phyloP scores from a whole-genome alignment of 1,139 yeast genomes.

The Candida glucosophila region DNA sequence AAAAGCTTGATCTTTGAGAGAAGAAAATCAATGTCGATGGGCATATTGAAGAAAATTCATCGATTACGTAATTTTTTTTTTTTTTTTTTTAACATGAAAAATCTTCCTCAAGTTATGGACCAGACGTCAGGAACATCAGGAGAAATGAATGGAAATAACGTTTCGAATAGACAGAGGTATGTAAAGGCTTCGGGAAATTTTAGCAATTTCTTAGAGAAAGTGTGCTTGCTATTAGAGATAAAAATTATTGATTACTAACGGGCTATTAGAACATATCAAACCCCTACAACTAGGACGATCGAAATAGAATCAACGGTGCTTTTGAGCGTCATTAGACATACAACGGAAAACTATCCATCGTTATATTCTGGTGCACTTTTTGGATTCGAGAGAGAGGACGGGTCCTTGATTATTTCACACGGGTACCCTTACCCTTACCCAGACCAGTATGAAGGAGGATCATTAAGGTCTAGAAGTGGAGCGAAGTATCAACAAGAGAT shows the following conservation, averaged over 20 bases:
- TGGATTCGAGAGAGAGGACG: slow-evolving; percentile 61
- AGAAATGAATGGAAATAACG: no score
- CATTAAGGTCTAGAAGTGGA: slow-evolving; percentile 52
- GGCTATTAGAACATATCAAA: slow-evolving; percentile 15
- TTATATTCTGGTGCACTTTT: slow-evolving; percentile 69
- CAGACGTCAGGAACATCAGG: no score
- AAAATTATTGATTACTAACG: slow-evolving; percentile 3
- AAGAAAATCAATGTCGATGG: no score
- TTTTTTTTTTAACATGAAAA: no score
- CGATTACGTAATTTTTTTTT: no score
- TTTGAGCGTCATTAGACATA: slow-evolving; percentile 64
- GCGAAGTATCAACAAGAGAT: slow-evolving; percentile 65
- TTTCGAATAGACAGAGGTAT: slow-evolving; percentile 17
- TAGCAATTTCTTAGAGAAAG: slow-evolving; percentile 2
- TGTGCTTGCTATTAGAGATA: neutral
- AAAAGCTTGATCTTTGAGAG: neutral
- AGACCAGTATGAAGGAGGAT: slow-evolving; percentile 46
- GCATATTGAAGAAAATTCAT: no score
- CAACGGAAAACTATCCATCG: slow-evolving; percentile 60
- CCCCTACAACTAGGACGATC: slow-evolving; percentile 38
- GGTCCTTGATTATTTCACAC: slow-evolving; percentile 47
- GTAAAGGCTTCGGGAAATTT: no score
- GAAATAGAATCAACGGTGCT: slow-evolving; percentile 53
- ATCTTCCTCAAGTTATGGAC: no score
- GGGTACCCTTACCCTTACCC: slow-evolving; percentile 57